Conservation (phyloP, 2,329 filamentous ascomycete species). For the Fusarium sp. region DNA sequence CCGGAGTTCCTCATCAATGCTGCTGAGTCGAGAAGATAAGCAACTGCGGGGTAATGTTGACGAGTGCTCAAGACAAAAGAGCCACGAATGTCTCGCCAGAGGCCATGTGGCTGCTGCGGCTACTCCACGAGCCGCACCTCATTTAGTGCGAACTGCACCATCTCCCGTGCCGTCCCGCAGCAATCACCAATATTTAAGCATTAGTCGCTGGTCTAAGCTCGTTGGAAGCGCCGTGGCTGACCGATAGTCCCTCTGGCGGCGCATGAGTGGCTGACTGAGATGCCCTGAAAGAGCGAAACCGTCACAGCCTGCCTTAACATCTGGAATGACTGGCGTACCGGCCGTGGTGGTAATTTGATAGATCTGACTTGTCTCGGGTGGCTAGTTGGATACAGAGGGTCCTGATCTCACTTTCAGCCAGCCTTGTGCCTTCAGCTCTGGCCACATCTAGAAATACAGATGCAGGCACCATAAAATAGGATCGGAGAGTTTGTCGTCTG, state of each 20-base stretch:
- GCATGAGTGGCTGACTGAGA: background rate
- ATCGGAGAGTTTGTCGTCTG: background rate
- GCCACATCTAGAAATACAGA: background rate
- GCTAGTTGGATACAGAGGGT: no score
- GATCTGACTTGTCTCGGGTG: background rate
- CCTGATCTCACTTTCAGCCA: background rate
- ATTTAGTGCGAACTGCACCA: background rate
- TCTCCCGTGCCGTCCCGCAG: background rate
- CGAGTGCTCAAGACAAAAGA: background rate
- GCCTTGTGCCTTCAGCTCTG: background rate
- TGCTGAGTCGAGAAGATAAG: background rate
- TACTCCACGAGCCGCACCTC: no score
- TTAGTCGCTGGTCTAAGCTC: background rate
- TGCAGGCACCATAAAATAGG: background rate
- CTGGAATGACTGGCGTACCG: background rate
- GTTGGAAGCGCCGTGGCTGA: background rate
- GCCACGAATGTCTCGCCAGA: no score
- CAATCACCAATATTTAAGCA: background rate
- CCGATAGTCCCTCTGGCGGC: background rate
- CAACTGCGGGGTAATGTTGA: background rate
- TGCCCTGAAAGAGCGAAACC: background rate
- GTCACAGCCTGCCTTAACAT: background rate
- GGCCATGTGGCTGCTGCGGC: no score
- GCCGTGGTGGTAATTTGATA: background rate
- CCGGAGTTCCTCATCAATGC: background rate